Evolutionary conservation across 257 asterid genomes (phyloP), one percentile per base, ranked within the genome.

Genomic region (Cruciata laevipes): DNA sequence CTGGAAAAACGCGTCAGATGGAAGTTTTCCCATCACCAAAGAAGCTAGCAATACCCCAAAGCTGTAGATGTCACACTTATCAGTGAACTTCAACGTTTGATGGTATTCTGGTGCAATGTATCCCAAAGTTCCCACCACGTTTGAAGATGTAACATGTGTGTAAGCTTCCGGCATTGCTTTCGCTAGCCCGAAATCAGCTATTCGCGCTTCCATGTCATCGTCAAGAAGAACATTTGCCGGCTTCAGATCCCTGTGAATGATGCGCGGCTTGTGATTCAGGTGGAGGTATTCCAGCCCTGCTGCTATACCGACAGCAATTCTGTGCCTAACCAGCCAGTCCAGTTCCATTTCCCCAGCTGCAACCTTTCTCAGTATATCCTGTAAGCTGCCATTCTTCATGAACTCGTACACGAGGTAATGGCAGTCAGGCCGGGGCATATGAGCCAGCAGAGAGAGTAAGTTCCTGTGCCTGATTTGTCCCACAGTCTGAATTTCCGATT

Each of bases 171-270:
- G 97, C 67, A 93, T 75, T 0, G 92, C 86, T 66, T 88, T 93
- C 1, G 97, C 96, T 0, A 88, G 85, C 79, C 99, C 96, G 32
- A 90, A 90, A 58, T 93, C 97, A 0, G 99, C 78, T 6, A 93
- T 88, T 33, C 96, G 71, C 27, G 97, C 96, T 71, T 88, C 95
- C 99, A 93, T 86, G 49, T 90, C 95, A 32, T 90, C 99, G 59
- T 92, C 98, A 38, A 93, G 65, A 1, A 89, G 84, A 23, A 93
- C 76, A 51, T 93, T 93, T 1, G 86, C 97, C 0, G 99, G 99
- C 83, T 93, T 93, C 31, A 93, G 78, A 73, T 93, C 97, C 3
- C 99, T 27, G 65, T 93, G 96, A 60, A 93, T 90, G 44, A 90
- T 93, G 3, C 83, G 81, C 0, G 89, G 95, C 1, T 69, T 76